Base-by-base conservation (phyloP, 306 rosid species). In the Pachyrhizus erosus region DNA sequence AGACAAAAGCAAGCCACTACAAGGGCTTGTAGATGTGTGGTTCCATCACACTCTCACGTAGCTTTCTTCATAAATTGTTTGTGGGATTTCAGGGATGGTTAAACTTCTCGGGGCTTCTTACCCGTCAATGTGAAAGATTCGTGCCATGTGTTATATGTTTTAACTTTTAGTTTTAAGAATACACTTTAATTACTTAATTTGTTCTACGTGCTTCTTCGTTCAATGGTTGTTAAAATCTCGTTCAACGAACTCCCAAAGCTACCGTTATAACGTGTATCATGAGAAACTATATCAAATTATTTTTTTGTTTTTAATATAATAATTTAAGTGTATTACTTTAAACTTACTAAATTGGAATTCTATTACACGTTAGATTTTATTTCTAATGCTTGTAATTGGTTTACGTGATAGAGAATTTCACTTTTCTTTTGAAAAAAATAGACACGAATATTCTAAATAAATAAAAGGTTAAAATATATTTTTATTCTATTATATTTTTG, bases 21-120 rank as follows among this genome's bases (percentile, higher is more conserved):
- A 39, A 26, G 70, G 37, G 61, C 0, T 76, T 70, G 68, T 58
- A 14, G 70, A 11, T 70, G 51, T 82, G 82, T 57, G 80, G 80
- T 71, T 82, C 71, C 34, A 60, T 79, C 75, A 66, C 64, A 78
- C 42, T 82, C 75, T 65, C 65, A 82, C 33, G 84, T 74, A 49
- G 37, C 70, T 86, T 74, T 86, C 79, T 58, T 86, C 86, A 77
- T 73, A 58, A 68, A 73, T 82, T 73, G 89, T 75, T 66, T 82
- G 75, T 78, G 65, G 45, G 29, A 31, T 62, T 73, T 73, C 1
- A 45, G 18, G 46, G 49, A 51, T 62, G 70, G 64, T 77, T 67
- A 77, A 85, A 67, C 72, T 75, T 82, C 84, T 86, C 40, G 84
- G 79, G 76, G 80, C 58, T 86, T 82, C 87, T 79, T 39, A 27